Evolutionary conservation across 2,329 filamentous ascomycete genomes (phyloP), one percentile per base, ranked within the genome.

Genomic region (Alternaria angustiovoidea): DNA sequence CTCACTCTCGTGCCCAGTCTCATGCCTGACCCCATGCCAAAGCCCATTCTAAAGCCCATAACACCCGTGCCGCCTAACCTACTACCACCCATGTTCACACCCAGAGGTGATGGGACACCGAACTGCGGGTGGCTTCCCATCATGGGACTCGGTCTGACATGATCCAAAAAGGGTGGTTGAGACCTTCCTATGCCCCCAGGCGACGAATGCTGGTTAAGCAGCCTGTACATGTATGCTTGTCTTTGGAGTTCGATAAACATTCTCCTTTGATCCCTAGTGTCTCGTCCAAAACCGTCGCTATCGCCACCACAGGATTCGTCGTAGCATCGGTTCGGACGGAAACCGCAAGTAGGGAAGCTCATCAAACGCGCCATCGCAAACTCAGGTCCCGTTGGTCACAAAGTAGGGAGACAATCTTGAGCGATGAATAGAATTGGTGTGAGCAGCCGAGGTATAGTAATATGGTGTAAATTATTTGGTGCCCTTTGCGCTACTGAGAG

Each of bases 21-120:
- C 41, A 48, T 43, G 11, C 42, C 48, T 47, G 52, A 39, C 12
- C 54, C 36, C 39, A 49, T 36, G 2, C 28, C 41, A 2, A 32
- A 24, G 11, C 30, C 41, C 30, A n/a, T 46, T 12, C 44, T 56
- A 38, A 55, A 38, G 20, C 51, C 49, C 39, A 65, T 57, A 2
- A 54, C 53, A 30, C 51, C 39, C 48, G 58, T 57, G 4, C 30
- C 39, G 26, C 51, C 49, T 22, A 63, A 54, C 2, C 54, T 38
- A n/a, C 7, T 18, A 7, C 22, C 20, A 41, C 52, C 39, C 34
- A 44, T 53, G 20, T 38, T 46, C 54, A 56, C 47, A n/a, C 49
- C 42, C 44, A 42, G 41, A 26, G 44, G 54, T 18, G 41, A 49
- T 20, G 26, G 26, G 16, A 38, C 49, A n/a, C 53, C 53, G 5